Conservation (phyloP, 139 green algal species). For the Chara braunii region DNA sequence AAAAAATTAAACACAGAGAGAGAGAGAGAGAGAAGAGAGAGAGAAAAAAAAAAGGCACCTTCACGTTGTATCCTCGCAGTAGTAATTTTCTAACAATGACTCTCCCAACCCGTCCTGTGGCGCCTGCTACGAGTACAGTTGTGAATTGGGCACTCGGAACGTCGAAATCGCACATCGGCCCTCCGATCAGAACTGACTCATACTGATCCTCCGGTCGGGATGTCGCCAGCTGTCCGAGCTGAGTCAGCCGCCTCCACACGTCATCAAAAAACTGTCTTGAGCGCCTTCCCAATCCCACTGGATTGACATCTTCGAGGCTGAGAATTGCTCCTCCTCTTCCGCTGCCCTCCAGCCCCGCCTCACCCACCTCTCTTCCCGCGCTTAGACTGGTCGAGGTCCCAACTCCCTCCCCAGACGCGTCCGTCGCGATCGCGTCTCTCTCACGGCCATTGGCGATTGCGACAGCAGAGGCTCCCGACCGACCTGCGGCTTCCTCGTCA, state of each 20-base stretch:
- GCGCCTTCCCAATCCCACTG: conserved; percentile 23
- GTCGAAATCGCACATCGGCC: conserved; percentile 52
- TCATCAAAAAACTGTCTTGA: conserved; percentile 40
- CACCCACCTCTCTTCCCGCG: too few relatives aligned
- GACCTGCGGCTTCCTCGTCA: too few relatives aligned
- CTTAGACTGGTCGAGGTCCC: too few relatives aligned
- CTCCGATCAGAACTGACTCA: background rate
- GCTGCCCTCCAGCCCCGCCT: too few relatives aligned
- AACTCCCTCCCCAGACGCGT: too few relatives aligned
- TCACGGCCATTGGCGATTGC: too few relatives aligned
- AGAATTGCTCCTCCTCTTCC: too few relatives aligned
- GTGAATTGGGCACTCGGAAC: conserved; percentile 66
- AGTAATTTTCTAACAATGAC: conserved; percentile 92
- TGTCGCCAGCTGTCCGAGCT: conserved; percentile 38
- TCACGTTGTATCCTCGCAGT: conserved; percentile 80
- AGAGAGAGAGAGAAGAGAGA: too few relatives aligned
- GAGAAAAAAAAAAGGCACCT: too few relatives aligned
- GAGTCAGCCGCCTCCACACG: conserved; percentile 29
- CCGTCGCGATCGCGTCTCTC: too few relatives aligned
- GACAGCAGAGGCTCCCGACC: too few relatives aligned
- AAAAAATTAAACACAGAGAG: too few relatives aligned
- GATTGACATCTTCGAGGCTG: conserved; percentile 35
- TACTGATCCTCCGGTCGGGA: conserved; percentile 9
- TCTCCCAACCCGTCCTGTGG: conserved; percentile 79
- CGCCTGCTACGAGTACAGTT: conserved; percentile 87